phyloP scores from a whole-genome alignment of 495 filamentous ascomycete species.

The Neurospora sp. region DNA sequence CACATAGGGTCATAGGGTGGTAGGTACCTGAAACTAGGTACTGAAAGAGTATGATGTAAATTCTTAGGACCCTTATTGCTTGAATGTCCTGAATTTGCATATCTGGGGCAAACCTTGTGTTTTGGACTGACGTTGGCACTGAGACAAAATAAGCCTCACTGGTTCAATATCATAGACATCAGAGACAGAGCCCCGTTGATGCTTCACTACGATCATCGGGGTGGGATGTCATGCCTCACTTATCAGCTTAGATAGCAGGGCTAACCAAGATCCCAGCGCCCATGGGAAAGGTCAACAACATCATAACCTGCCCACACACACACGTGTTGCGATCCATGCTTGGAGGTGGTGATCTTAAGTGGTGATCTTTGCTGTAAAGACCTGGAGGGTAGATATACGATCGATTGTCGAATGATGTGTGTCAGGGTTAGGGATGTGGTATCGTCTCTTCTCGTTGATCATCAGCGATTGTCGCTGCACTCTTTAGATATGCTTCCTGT shows the following conservation, averaged over 20 bases:
- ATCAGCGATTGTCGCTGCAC: not conserved
- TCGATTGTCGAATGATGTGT: not conserved
- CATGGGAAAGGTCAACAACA: not conserved
- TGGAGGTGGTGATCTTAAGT: not conserved
- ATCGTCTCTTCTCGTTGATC: not conserved
- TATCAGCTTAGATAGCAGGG: not conserved
- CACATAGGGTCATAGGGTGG: not conserved
- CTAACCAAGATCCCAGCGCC: not conserved
- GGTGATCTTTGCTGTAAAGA: not conserved
- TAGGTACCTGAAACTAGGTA: not conserved
- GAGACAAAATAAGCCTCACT: not conserved
- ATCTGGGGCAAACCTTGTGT: not conserved
- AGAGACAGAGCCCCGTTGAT: not conserved
- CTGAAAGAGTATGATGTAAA: not conserved
- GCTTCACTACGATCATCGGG: not conserved
- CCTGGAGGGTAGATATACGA: not conserved
- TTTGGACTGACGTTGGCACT: not conserved
- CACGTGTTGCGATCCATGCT: not conserved
- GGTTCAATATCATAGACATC: not conserved
- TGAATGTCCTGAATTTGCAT: not conserved
- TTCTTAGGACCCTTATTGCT: not conserved
- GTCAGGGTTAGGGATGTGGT: not conserved
- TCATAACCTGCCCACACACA: not conserved
- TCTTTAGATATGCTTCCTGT: not conserved
- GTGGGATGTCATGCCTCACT: not conserved